Base-by-base conservation (phyloP, 108 stramenopile genomes). In the Mediolabrus comicus region DNA sequence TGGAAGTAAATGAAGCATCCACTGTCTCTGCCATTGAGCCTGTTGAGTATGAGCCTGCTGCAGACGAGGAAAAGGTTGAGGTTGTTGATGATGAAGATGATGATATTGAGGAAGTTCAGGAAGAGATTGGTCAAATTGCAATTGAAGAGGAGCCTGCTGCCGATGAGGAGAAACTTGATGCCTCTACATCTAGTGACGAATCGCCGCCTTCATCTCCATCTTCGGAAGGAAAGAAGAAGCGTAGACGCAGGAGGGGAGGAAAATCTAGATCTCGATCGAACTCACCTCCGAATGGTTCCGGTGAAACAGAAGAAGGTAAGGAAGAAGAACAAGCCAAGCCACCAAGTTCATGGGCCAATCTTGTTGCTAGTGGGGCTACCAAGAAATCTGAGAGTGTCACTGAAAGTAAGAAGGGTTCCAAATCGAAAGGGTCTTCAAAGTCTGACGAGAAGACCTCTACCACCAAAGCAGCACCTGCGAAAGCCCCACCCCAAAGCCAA, bases 341-440 rank as follows among this genome's bases (percentile, higher is more conserved):
- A 33, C 86, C 88, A 22, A 85, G 89, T 16, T 90, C 92, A 17
- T 93, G 92, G 92, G 92, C 92, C 3, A 90, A 87, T 58, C 72
- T 92, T 59, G 92, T 90, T 16, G 92, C 87, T 1, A 77, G 86
- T 19, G 80, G 88, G 28, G 66, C 81, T 30, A 58, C 70, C 72
- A 54, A 75, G 57, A 64, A 71, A 65, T 33, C 11, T 38, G 33
- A 71, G 24, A 52, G 46, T 71, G 14, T 6, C 72, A 26, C 59
- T 9, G 66, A 52, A 16, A 68, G 32, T 31, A 74, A 66, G 53
- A 58, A 64, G 29, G 59, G 54, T 33, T 31, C 74, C 22, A 39
- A 34, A 11, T 22, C 68, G 27, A 38, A 53, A 25, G 24, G 63
- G 31, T 58, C 69, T 58, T 53, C 77, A 6, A 19, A 55, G 17